These are phyloP conservation scores for Paecilomyces fulvus DNA, from an alignment of 2,329 filamentous ascomycete genomes.

Conservation along the genomic window DNA sequence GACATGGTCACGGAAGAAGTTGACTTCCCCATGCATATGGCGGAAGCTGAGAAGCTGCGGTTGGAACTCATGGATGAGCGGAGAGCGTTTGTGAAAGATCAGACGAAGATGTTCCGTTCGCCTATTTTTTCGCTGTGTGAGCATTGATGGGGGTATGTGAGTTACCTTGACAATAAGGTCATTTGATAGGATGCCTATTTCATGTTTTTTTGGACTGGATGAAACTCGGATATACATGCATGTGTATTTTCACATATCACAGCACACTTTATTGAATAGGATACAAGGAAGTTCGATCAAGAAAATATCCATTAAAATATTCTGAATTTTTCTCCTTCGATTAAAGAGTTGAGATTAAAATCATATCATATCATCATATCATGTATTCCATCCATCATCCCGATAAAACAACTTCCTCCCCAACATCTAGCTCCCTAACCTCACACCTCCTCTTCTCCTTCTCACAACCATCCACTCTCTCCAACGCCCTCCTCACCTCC, in stretches of 20 bases:
- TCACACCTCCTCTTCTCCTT: constrained; percentile 1
- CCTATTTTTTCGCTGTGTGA: not conserved
- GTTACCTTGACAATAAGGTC: not conserved
- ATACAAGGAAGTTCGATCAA: no score
- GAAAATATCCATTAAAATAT: no score
- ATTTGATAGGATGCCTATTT: not conserved
- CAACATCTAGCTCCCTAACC: not conserved
- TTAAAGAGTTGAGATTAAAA: no score
- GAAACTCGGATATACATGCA: no score
- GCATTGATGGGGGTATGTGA: not conserved
- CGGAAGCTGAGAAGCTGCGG: constrained; percentile 32
- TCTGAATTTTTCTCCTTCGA: no score
- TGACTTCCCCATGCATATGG: constrained; percentile 18
- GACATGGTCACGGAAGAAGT: constrained; percentile 19
- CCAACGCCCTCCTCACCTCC: constrained; percentile 27
- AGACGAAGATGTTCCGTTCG: constrained; percentile 6
- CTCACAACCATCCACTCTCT: not conserved
- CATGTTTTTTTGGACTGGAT: not conserved
- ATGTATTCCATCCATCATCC: not conserved
- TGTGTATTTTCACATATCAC: no score
- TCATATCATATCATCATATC: no score
- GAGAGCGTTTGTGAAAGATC: not conserved
- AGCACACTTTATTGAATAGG: no score
- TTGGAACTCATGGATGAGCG: constrained; percentile 35
- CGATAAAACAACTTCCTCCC: not conserved